Conservation (phyloP, 257 asterid genomes). For the Osmanthus fragrans region DNA sequence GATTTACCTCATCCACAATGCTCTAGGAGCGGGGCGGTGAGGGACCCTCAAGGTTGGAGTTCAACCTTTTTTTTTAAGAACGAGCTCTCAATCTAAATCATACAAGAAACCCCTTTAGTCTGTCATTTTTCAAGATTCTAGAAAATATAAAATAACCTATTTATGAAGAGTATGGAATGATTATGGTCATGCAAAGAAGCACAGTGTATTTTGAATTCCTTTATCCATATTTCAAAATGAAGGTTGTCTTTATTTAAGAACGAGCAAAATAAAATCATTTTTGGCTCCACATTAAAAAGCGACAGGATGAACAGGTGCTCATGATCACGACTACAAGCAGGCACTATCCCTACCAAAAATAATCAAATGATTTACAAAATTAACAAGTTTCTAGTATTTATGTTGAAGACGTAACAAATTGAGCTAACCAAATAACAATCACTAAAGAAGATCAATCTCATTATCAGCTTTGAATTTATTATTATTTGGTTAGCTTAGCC, state of each 20-base stretch:
- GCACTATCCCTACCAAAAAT: not conserved
- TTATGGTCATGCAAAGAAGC: not conserved
- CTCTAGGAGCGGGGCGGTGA: no score
- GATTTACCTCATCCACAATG: no score
- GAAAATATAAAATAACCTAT: not conserved
- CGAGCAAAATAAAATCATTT: not conserved
- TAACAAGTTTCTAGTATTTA: not conserved
- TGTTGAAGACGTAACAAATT: not conserved
- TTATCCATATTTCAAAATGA: not conserved
- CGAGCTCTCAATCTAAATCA: not conserved
- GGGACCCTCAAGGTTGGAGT: no score
- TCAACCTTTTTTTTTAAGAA: no score
- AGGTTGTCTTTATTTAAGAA: not conserved
- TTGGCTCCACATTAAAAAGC: not conserved
- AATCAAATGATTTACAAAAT: not conserved
- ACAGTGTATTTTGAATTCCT: not conserved
- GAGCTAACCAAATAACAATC: not conserved
- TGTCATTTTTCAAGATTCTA: not conserved
- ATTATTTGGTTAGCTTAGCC: not conserved
- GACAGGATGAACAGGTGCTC: not conserved
- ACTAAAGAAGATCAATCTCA: not conserved
- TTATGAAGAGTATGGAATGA: not conserved
- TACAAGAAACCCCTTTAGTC: not conserved
- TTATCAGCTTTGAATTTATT: not conserved
- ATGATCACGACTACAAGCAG: not conserved